Conservation (phyloP, 306 rosid genomes). For the Cicer judaicum region DNA sequence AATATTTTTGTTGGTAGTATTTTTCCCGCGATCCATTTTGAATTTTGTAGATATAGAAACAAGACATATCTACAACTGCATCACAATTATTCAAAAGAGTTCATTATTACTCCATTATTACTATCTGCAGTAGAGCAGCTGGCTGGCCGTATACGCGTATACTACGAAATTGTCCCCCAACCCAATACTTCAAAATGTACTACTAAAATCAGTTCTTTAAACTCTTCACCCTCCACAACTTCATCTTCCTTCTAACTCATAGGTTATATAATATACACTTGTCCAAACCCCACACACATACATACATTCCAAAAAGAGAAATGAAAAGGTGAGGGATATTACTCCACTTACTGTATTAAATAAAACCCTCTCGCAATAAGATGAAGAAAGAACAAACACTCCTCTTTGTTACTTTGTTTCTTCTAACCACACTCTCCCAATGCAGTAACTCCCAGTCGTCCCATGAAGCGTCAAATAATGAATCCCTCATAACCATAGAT, state of each 20-base stretch:
- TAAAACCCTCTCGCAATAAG: not conserved
- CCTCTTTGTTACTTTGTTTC: not conserved
- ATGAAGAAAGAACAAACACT: not conserved
- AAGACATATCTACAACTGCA: not conserved
- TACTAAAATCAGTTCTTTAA: too few species aligned
- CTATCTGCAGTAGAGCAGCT: conserved; percentile 13
- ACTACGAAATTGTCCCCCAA: not conserved
- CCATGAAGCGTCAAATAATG: too few species aligned
- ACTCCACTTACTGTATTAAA: too few species aligned
- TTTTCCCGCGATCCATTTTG: too few species aligned
- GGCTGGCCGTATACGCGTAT: conserved; percentile 1
- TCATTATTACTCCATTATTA: conserved; percentile 26
- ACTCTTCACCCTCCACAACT: not conserved
- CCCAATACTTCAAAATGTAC: too few species aligned
- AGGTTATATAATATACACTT: not conserved
- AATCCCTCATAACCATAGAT: not conserved
- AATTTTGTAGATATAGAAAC: too few species aligned
- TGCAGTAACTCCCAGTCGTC: not conserved
- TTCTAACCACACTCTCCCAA: conserved; percentile 13
- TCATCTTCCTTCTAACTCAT: not conserved
- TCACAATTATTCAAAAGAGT: conserved; percentile 10
- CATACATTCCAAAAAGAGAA: not conserved
- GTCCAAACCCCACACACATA: not conserved
- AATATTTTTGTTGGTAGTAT: too few species aligned
- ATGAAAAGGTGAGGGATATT: not conserved